Base-by-base conservation (phyloP, 768 basidiomycete species). In the Hebeloma cylindrosporum region DNA sequence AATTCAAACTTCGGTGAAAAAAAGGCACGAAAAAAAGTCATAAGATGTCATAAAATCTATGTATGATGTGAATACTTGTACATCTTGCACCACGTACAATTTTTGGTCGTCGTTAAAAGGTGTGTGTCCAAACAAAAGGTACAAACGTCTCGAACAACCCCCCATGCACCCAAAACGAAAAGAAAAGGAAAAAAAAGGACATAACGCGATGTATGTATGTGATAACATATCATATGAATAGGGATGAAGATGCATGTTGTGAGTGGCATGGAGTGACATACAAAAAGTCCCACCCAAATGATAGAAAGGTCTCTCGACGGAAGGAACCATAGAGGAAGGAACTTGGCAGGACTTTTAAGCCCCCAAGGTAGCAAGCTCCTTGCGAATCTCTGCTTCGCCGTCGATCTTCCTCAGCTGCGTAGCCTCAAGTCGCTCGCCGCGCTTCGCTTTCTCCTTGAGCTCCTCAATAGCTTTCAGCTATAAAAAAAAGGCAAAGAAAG, bases 391-490 rank as follows among this genome's bases (percentile, higher is more conserved):
- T 7, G 62, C 77, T 66, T 97, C 94, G 7, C 85, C 84, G 30
- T 96, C 93, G 58, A 98, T 95, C 80, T 99, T 99, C 80, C 88
- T 89, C 55, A 95, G 71, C 67, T 99, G 95, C 13, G 95, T 99
- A 45, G 84, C 85, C 65, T 99, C 95, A 22, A 99, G 75, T 43
- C 85, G 80, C 64, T 98, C 94, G 1, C 96, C 95, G 26, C 88
- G 80, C 59, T 80, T 85, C 20, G 81, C 78, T 71, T 93, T 93
- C 53, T 89, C 90, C 72, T 97, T 98, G 38, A 99, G 80, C 59
- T 98, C 94, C 16, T 97, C 93, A 54, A 99, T 98, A n/a, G 95
- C 95, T 64, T 96, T 97, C 53, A 99, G 75, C 93, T 96, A 54
- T 27, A 20, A 43, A 30, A n/a, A 22, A 37, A 14, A 22, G n/a